A percentile compares a stretch with the other conserved stretches of the same genome.
Conservation (phyloP, 768 basidiomycete genomes). For the Boletus coccyginus region DNA sequence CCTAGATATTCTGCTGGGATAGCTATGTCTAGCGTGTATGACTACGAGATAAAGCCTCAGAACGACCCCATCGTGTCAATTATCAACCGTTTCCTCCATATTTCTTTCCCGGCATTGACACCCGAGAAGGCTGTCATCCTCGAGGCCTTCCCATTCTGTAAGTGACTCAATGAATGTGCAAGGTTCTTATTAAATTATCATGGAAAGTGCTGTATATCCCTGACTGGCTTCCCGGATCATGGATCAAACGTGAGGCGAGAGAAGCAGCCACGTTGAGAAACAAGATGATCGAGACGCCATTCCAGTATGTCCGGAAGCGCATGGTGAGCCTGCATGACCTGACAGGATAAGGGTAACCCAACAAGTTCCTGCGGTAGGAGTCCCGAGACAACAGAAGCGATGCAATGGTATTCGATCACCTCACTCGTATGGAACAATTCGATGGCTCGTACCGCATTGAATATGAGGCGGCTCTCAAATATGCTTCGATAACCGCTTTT, state of each 20-base stretch:
- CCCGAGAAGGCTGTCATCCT: slow-evolving; percentile 13
- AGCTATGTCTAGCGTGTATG: slow-evolving; percentile 12
- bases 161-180: neutral
- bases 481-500: neutral
- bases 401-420: neutral
- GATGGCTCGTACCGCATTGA: slow-evolving; percentile 1
- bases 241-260: slow-evolving; percentile 33
- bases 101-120: neutral
- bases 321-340: neutral
- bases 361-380: neutral
- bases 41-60: slow-evolving; percentile 10
- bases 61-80: neutral
- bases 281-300: neutral
- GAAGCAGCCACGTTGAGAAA: neutral
- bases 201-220: neutral
- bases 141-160: slow-evolving; percentile 2
- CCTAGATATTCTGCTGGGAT: slow-evolving; percentile 33
- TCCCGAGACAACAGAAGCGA: neutral
- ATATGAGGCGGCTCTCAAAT: slow-evolving; percentile 5
- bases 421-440: slow-evolving; percentile 8
- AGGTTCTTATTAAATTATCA: neutral
- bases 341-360: neutral
- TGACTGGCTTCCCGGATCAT: slow-evolving; percentile 37
- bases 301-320: neutral
- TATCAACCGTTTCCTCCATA: slow-evolving; percentile 1